Evolutionary conservation across 345 rosid genomes (phyloP), one percentile per base, ranked within the genome.

Genomic region (Populus tremula): DNA sequence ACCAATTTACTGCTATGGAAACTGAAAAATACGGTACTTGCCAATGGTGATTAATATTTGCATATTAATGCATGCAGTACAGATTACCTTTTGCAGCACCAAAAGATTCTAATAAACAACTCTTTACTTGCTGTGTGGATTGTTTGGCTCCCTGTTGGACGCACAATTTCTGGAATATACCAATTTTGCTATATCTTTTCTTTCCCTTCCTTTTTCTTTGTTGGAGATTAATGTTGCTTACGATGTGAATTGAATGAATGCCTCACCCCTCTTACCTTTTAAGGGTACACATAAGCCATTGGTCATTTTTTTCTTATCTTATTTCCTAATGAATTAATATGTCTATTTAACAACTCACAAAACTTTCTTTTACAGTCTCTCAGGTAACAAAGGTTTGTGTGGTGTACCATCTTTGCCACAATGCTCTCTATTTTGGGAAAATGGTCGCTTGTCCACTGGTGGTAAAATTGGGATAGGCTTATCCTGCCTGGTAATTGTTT

Each of bases 341-440:
- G 63, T 56, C 29, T 10, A 12, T 59, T 59, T 59, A n/a, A 59
- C 64, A 59, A 3, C 64, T 59, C 64, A 59, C 23, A 23, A 59
- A 23, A 59, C 47, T 50, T 69, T 68, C 8, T 73, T 38, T 76
- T 84, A 6, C 95, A 96, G 99, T 84, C 91, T 96, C 69, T 88
- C 98, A 27, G 96, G 90, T 69, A 96, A 96, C 88, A 96, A 94
- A 85, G 97, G 91, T 41, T 82, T 96, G 85, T 96, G 99, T 33
- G 98, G 99, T 6, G 93, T 86, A 65, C 91, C 97, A 47, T 66
- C 97, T 66, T 81, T 94, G 83, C 92, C 94, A 0, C 68, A 85
- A 1, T 96, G 99, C 80, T 93, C 97, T 56, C 23, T 89, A 11
- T 70, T 96, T 69, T 96, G 99, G 99, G 90, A 91, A 76, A 87